Conservation (phyloP, 2,329 filamentous ascomycete species). For the Trichoderma koningii region DNA sequence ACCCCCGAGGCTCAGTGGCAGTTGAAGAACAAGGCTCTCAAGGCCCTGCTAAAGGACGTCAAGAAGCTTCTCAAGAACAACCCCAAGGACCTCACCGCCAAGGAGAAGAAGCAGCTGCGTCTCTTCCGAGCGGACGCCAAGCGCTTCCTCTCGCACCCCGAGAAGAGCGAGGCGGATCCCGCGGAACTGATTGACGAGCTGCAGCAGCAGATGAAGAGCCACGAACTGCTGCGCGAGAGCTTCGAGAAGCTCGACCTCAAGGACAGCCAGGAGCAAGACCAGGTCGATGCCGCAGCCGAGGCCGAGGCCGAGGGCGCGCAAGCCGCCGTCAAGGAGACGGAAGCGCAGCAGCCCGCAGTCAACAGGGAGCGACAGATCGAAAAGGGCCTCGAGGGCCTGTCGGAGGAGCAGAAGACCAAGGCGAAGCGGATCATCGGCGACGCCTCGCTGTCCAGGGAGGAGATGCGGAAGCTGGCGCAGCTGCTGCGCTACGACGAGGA, state of each 20-base stretch:
- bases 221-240: conserved; percentile 37
- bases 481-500: conserved; percentile 66
- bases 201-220: conserved; percentile 39
- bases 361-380: conserved; percentile 40
- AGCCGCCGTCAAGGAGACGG: neutral
- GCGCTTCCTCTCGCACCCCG: conserved; percentile 55
- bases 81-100: conserved; percentile 59
- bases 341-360: conserved; percentile 29
- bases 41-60: conserved; percentile 38
- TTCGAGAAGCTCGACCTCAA: conserved; percentile 38
- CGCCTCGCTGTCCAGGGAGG: conserved; percentile 47
- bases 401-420: conserved; percentile 39
- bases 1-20: conserved; percentile 34
- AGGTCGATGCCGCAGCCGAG: conserved; percentile 29
- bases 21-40: conserved; percentile 35
- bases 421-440: conserved; percentile 40
- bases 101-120: conserved; percentile 75
- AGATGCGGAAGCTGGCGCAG: conserved; percentile 54
- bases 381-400: conserved; percentile 41
- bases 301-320: conserved; percentile 24
- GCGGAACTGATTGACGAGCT: conserved; percentile 40
- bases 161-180: conserved; percentile 36
- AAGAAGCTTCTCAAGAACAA: conserved; percentile 46
- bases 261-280: conserved; percentile 26
- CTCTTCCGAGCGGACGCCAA: conserved; percentile 68